These are phyloP conservation scores for Coccomyxa subellipsoidea DNA, from an alignment of 163 green algal genomes.

Conservation along the genomic window DNA sequence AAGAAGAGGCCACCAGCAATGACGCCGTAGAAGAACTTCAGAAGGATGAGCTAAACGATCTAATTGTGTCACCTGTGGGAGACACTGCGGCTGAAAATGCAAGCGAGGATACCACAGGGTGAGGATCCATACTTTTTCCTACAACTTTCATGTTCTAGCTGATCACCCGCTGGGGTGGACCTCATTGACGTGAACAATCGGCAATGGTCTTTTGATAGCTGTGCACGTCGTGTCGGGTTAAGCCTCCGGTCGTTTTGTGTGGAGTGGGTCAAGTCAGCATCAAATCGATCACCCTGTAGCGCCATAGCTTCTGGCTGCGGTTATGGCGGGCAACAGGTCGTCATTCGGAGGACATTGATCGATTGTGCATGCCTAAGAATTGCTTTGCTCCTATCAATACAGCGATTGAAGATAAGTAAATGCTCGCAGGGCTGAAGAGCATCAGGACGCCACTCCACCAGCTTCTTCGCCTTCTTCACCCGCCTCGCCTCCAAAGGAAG, in stretches of 20 bases:
- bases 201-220: too few relatives aligned
- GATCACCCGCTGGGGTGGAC: neutral
- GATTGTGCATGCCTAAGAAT: neutral
- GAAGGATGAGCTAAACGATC: neutral
- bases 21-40: neutral
- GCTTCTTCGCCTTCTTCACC: neutral
- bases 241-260: too few relatives aligned
- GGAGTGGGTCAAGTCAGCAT: too few relatives aligned
- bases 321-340: too few relatives aligned
- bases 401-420: neutral
- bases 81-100: neutral
- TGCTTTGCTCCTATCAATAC: neutral
- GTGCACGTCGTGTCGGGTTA: too few relatives aligned
- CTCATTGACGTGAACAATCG: neutral
- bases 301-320: too few relatives aligned
- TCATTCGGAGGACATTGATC: too few relatives aligned
- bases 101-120: neutral
- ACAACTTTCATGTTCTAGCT: neutral
- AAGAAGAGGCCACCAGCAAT: neutral
- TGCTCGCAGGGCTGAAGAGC: neutral
- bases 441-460: neutral
- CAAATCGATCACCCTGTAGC: too few relatives aligned
- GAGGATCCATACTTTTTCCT: neutral
- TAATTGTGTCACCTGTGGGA: neutral
- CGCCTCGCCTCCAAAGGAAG: neutral